Conservation (phyloP, 495 filamentous ascomycete species). For the Geoglossum glabrum region DNA sequence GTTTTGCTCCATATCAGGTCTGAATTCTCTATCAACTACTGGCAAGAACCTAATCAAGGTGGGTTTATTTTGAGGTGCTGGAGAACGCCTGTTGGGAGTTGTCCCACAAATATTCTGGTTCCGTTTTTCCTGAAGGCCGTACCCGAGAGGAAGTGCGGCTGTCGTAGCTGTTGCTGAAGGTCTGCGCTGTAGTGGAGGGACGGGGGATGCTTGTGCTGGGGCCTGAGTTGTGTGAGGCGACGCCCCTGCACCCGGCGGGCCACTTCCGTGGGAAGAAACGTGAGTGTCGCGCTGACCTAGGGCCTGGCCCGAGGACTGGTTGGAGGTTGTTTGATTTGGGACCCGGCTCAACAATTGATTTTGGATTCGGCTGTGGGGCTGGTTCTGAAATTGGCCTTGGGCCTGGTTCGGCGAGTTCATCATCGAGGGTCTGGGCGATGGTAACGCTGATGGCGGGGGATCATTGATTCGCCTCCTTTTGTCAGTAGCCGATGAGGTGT, state of each 20-base stretch:
- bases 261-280: not conserved
- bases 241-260: not conserved
- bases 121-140: not conserved
- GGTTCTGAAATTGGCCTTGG: not conserved
- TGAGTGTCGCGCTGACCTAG: no score
- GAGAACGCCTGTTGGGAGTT: conserved; percentile 17
- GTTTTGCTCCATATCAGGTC: not conserved
- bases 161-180: not conserved
- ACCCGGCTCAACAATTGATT: not conserved
- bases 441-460: not conserved
- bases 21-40: not conserved
- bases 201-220: not conserved
- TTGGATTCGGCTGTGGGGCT: not conserved
- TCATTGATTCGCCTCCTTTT: not conserved
- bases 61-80: not conserved
- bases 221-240: not conserved
- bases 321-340: no score
- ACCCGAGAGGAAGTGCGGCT: not conserved
- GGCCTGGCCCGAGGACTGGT: no score
- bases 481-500: not conserved
- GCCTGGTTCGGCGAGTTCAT: not conserved
- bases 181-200: not conserved
- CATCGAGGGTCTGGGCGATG: not conserved
- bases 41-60: not conserved
- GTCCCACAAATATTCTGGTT: conserved; percentile 1